A percentile compares a stretch with the other conserved stretches of the same genome.
Evolutionary conservation across 2,329 filamentous ascomycete genomes (phyloP).

Genomic region (Aureobasidium vineae): DNA sequence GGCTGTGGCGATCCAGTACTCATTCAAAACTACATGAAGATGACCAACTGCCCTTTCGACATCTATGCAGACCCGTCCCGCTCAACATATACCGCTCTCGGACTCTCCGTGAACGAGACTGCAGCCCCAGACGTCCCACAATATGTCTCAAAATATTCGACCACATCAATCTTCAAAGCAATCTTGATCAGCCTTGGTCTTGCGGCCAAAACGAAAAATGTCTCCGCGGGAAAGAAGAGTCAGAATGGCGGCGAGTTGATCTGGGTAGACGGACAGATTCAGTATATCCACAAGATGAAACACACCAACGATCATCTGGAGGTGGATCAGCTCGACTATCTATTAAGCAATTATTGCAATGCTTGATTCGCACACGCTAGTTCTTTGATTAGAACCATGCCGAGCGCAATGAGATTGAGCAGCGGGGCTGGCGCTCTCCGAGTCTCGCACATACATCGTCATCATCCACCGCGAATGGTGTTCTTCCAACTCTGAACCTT

Average conservation of each 20-base stretch:
- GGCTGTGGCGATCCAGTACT: conserved; percentile 38
- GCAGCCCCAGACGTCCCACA: conserved; percentile 32
- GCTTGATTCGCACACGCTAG: neutral
- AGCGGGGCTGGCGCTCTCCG: neutral
- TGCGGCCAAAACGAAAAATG: neutral
- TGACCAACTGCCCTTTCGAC: conserved; percentile 35
- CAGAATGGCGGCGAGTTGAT: conserved; percentile 42
- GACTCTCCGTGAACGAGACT: conserved; percentile 34
- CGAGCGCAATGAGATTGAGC: neutral
- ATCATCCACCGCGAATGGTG: neutral
- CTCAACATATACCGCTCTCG: conserved; percentile 35
- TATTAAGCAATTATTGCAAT: neutral
- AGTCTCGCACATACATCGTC: neutral
- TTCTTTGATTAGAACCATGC: neutral
- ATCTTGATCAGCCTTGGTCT: conserved; percentile 5
- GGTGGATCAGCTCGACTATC: conserved; percentile 33
- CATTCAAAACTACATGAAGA: conserved; percentile 36
- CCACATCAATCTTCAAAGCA: conserved; percentile 4
- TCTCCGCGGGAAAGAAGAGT: conserved; percentile 22
- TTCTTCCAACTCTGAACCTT: neutral
- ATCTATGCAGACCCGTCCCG: conserved; percentile 38
- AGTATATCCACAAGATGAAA: conserved; percentile 40
- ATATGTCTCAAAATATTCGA: conserved; percentile 33
- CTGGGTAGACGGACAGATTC: conserved; percentile 37
- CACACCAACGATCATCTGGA: conserved; percentile 40